Conservation (phyloP, 2,329 filamentous ascomycete species). For the Diaporthe citri region DNA sequence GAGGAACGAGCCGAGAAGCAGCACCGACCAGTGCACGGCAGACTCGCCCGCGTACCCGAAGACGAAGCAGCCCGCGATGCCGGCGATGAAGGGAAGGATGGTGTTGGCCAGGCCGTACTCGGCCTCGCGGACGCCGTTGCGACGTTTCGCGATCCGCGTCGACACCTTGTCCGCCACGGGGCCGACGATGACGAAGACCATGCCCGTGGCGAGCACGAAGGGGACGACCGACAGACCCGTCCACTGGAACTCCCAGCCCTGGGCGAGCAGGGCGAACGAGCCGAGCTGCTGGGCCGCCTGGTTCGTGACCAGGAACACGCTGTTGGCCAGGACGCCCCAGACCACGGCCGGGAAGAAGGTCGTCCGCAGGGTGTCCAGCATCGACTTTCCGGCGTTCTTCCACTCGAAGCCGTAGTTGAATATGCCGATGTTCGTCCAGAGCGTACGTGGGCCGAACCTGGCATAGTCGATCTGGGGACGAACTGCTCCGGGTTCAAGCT, state of each 20-base stretch:
- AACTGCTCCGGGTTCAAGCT: slow-evolving; percentile 45
- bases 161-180: slow-evolving; percentile 48
- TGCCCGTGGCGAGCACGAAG: slow-evolving; percentile 41
- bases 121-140: slow-evolving; percentile 47
- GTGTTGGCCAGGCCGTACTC: slow-evolving; percentile 51
- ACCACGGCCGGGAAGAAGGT: slow-evolving; percentile 50
- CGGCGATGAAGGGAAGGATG: slow-evolving; percentile 47
- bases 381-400: slow-evolving; percentile 43
- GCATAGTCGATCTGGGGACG: slow-evolving; percentile 47
- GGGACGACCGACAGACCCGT: slow-evolving; percentile 47
- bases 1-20: slow-evolving; percentile 47
- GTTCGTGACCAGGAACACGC: slow-evolving; percentile 46
- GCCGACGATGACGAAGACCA: slow-evolving; percentile 46
- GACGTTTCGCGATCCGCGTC: slow-evolving; percentile 47
- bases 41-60: slow-evolving; percentile 48
- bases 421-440: slow-evolving; percentile 50
- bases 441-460: slow-evolving; percentile 45
- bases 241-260: slow-evolving; percentile 48
- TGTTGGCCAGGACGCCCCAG: slow-evolving; percentile 50
- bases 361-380: slow-evolving; percentile 49
- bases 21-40: slow-evolving; percentile 46
- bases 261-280: slow-evolving; percentile 45
- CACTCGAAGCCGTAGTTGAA: slow-evolving; percentile 49
- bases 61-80: slow-evolving; percentile 48
- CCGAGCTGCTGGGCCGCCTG: slow-evolving; percentile 47